Evolutionary conservation across 83 land plant genomes (phyloP), one percentile per base, ranked within the genome.

Genomic region (Picea abies): DNA sequence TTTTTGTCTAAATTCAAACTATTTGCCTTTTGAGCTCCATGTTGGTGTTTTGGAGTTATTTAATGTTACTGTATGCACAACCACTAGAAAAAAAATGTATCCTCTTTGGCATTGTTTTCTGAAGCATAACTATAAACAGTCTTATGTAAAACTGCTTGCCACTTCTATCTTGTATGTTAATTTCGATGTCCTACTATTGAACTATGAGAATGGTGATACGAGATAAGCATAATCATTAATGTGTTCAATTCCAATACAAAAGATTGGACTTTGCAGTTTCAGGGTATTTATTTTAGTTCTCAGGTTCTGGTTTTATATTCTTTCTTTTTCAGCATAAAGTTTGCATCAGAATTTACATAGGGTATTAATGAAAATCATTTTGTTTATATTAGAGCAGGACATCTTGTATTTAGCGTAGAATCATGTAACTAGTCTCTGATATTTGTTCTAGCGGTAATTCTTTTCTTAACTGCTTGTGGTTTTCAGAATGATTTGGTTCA

Each of bases 401-500:
- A 71, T 72, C n/a, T 72, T 72, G 76, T 11, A 41, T 19, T 14
- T 41, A 37, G 20, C 25, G 0, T 41, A 37, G 6, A 72, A 44
- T n/a, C 5, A 12, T 23, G 9, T 44, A 49, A 22, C 56, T 73
- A 41, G 14, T 4, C 47, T 6, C 17, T 47, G 60, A 10, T 44
- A 41, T 73, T 12, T 73, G 44, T 23, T 49, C 77, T 19, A 44
- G 56, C 19, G 22, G 12, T 73, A n/a, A 41, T 8, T n/a, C 11
- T 47, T 20, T 20, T 44, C 76, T 49, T 49, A 16, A 56, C 2
- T 58, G 11, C 11, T 26, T 81, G 58, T 68, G 23, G 22, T 63
- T 76, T 83, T 72, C 87, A 92, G 94, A 92, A 91, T 85, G 94
- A 92, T 85, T 86, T 92, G 64, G 84, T 92, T 70, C 92, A 92